Base-by-base conservation (phyloP, 345 rosid species). In the Ricinus communis region DNA sequence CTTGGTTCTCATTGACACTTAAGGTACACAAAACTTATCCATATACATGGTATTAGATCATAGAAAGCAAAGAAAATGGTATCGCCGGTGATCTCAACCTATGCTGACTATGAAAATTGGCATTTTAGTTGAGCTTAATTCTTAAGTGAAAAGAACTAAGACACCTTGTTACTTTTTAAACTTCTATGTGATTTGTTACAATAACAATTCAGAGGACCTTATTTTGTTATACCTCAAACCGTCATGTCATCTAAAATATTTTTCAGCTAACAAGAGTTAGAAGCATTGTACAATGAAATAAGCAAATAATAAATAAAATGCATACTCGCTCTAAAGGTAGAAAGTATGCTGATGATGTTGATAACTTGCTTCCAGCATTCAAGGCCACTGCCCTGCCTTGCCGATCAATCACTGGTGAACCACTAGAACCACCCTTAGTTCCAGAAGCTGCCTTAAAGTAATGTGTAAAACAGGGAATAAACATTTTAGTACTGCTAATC, bases 391-490 rank as follows among this genome's bases (percentile, higher is more conserved):
- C 97, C 81, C 89, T 87, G 61, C 97, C 99, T 86, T 87, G 92
- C 85, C 92, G 85, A 83, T 95, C 93, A 79, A 95, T 89, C 74
- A 92, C 96, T 3, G 97, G 97, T 73, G 99, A 95, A 74, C 99
- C 99, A 83, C 99, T 95, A 73, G 99, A 95, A 62, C 99, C 99
- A 76, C 96, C 93, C 80, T 89, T 92, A 25, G 97, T 92, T 69
- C 99, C 99, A 11, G 96, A 92, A 65, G 97, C 99, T 69, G 99
- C 99, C 99, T 92, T 78, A 53, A 76, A 78, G 33, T 68, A 33
- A 65, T 62, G 11, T 73, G 31, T 36, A 69, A 56, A 43, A 66
- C 19, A 63, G 33, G 57, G 45, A 31, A 14, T 45, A 56, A 66
- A 62, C 40, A 65, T 21, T 33, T 63, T 50, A 46, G 47, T 38